Base-by-base conservation (phyloP, 2,329 filamentous ascomycete species). In the Exophiala spinifera region DNA sequence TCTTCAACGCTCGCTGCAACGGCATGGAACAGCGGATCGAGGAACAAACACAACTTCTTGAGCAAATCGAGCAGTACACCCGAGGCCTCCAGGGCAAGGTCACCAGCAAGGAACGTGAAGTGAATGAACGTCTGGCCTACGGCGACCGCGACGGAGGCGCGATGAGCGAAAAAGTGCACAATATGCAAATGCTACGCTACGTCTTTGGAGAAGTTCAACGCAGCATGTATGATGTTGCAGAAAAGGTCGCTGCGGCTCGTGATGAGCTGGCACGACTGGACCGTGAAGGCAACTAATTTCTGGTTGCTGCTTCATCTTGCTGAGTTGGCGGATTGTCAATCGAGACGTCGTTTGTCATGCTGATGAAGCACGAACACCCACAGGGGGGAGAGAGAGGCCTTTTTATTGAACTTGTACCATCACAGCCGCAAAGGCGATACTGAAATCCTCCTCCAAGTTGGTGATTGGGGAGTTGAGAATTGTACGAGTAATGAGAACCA, bases 161-260 rank as follows among this genome's bases (percentile, higher is more conserved):
- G 64, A 23, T 66, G 52, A 63, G 68, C n/a, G 67, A 70, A 49
- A 61, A 72, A 51, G 74, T 79, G 60, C 71, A 81, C 67, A 34
- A 73, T 66, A 56, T 74, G 67, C 57, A 67, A 67, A 44, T 66
- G 73, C 45, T 72, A 65, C 39, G 74, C 73, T 54, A 76, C 11
- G 83, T 84, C 40, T 74, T 87, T 60, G 74, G 79, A 15, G 84
- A 87, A 61, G 85, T 87, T 56, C 83, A 87, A 70, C 76, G 80
- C 61, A 79, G 83, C 53, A 84, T 87, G 51, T 68, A 86, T 52
- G 79, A 81, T 49, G 83, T 86, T 52, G 84, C 84, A 4, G 76
- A 78, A 20, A 78, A 82, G 51, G 77, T 87, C 46, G 83, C 82
- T 2, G 72, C 72, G 44, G 78, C 77, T 3, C 79, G 82, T 57